Evolutionary conservation across 352 stramenopile species (phyloP).

Genomic region (Phytophthora podocarpi): DNA sequence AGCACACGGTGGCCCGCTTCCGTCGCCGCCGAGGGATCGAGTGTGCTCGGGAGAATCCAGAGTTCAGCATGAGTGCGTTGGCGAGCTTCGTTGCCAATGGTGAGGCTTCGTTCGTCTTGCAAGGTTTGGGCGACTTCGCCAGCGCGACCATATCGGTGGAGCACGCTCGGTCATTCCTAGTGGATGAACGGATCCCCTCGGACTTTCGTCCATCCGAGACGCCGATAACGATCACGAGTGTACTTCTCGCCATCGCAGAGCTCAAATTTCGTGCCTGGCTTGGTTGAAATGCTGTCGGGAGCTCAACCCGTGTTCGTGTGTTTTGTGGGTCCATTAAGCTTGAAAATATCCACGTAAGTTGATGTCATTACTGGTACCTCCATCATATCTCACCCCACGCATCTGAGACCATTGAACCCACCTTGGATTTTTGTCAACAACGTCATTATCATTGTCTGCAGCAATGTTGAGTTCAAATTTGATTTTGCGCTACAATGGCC

Average conservation of each 20-base stretch:
- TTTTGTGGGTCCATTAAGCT: neutral
- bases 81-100: constrained; percentile 46
- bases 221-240: constrained; percentile 40
- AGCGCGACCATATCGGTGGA: constrained; percentile 48
- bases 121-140: constrained; percentile 51
- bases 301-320: too few relatives aligned
- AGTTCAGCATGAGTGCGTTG: constrained; percentile 52
- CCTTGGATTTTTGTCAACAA: neutral
- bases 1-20: constrained; percentile 42
- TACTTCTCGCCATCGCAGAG: constrained; percentile 48
- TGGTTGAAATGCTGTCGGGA: constrained; percentile 1
- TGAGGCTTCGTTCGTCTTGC: constrained; percentile 53
- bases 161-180: constrained; percentile 50
- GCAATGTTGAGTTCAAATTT: neutral
- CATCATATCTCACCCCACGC: too few relatives aligned
- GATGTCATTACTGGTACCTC: too few relatives aligned
- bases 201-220: constrained; percentile 43
- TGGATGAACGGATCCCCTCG: constrained; percentile 51
- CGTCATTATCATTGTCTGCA: constrained; percentile 6
- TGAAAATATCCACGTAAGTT: constrained; percentile 18
- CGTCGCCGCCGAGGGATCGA: constrained; percentile 49
- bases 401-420: constrained; percentile 14
- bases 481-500: constrained; percentile 17
- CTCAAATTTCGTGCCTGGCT: constrained; percentile 40
- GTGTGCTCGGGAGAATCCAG: constrained; percentile 38